Evolutionary conservation across 2,329 filamentous ascomycete genomes (phyloP), one percentile per base, ranked within the genome.

Genomic region (Aspergillus fischeri): DNA sequence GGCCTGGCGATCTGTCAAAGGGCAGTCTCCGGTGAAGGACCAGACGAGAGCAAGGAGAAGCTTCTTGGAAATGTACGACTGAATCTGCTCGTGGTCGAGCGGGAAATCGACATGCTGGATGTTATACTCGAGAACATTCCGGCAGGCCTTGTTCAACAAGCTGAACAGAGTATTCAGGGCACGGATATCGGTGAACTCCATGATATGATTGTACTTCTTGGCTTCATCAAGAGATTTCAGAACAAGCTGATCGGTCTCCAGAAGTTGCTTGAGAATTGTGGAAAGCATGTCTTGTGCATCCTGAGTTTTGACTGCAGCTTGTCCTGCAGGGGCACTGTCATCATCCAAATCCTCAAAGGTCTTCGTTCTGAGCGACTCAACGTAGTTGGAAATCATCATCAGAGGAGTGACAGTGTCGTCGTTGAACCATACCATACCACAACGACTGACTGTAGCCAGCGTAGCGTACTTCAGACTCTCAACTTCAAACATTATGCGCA

Each of bases 371-470:
- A 99, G 84, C 49, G 88, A 86, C 59, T 94, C 86, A 53, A 99
- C 84, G 69, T 99, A 97, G 75, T 97, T 91, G 61, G 86, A 82
- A 44, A 97, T 88, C 86, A 97, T 90, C 89, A 99, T 96, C 63
- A 84, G 84, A 1, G 93, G 85, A 32, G 91, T 93, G 44, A 99
- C 93, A 28, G 92, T 97, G 70, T 99, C 95, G 68, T 97, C 93
- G 71, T 92, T 99, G 78, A 97, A 99, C 94, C 94, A 99, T 14
- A 99, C 95, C 94, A 99, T 99, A 82, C 94, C 94, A 73, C 94
- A 99, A 78, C 94, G 92, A 86, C 90, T 95, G 70, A 99, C 94
- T n/a, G 94, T 99, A 55, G 94, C 94, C 48, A 99, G 84, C 0
- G 94, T 99, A 41, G 94, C 94, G 72, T 99, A 99, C 72, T 95